Percentiles rank a stretch among this genome's conserved stretches.
Evolutionary conservation across 306 rosid genomes (phyloP).

Genomic region (Mimosa pudica): DNA sequence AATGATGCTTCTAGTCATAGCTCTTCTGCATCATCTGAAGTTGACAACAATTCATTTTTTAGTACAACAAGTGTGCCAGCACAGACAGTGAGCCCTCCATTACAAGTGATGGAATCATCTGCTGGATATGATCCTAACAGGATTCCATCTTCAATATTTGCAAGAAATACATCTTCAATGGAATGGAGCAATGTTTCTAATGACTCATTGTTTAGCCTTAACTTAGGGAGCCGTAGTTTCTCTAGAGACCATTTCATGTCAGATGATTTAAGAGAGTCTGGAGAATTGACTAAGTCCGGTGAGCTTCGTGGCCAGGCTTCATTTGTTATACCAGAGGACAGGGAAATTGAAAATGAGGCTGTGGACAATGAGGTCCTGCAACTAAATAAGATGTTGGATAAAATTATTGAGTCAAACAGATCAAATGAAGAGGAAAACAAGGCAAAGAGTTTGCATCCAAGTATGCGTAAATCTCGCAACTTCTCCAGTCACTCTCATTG

Average conservation of each 20-base stretch:
- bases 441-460: constrained; percentile 27
- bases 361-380: constrained; percentile 24
- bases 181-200: constrained; percentile 94
- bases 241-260: constrained; percentile 44
- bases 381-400: constrained; percentile 29
- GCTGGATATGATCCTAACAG: constrained; percentile 61
- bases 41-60: constrained; percentile 25
- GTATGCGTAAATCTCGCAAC: constrained; percentile 33
- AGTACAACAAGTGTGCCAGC: constrained; percentile 35
- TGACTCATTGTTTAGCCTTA: constrained; percentile 88
- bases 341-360: constrained; percentile 23
- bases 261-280: constrained; percentile 44
- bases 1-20: constrained; percentile 32
- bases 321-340: constrained; percentile 33
- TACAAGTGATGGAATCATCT: constrained; percentile 70
- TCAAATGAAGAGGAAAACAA: constrained; percentile 23
- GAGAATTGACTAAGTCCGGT: constrained; percentile 46
- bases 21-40: constrained; percentile 41
- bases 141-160: constrained; percentile 73
- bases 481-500: constrained; percentile 43
- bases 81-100: constrained; percentile 51
- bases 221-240: constrained; percentile 62
- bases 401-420: constrained; percentile 27
- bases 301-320: constrained; percentile 44
- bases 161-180: constrained; percentile 43